Percentiles rank a stretch among this genome's conserved stretches.
Conservation (phyloP, 2,329 filamentous ascomycete species). For the Aspergillus nomiae region DNA sequence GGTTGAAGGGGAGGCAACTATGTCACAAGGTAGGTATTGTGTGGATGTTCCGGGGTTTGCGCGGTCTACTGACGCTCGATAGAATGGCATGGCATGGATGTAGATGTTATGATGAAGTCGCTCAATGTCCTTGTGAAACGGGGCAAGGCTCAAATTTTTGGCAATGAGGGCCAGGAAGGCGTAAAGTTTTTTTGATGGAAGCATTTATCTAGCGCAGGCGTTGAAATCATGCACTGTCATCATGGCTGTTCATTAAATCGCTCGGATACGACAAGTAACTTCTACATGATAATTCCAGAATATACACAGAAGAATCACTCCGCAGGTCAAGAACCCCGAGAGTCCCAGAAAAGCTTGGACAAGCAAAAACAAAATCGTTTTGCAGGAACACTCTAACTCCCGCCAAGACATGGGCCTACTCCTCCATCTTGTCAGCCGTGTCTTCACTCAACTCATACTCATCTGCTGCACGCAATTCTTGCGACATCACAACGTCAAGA, state of each 20-base stretch:
- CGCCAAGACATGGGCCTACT: constrained; percentile 7
- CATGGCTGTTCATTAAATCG: constrained; percentile 1
- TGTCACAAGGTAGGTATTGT: constrained; percentile 60
- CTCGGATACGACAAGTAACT: neutral
- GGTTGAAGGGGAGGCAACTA: constrained; percentile 78
- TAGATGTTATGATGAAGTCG: constrained; percentile 75
- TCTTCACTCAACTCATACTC: constrained; percentile 55
- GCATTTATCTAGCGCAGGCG: neutral
- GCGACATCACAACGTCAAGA: constrained; percentile 83
- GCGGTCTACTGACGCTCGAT: constrained; percentile 12
- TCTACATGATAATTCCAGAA: constrained; percentile 2
- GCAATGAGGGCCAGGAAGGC: constrained; percentile 80
- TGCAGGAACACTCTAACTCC: neutral
- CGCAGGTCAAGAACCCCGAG: neutral
- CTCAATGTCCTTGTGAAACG: constrained; percentile 81
- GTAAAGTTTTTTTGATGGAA: constrained; percentile 87
- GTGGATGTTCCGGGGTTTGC: too few relatives aligned
- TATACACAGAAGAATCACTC: constrained; percentile 2
- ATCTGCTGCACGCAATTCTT: constrained; percentile 70
- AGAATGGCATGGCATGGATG: constrained; percentile 90
- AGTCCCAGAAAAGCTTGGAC: neutral
- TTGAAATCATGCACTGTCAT: constrained; percentile 2
- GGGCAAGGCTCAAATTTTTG: constrained; percentile 92
- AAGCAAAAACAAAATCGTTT: neutral
- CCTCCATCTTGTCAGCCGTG: constrained; percentile 26